Evolutionary conservation across 495 filamentous ascomycete genomes (phyloP), one percentile per base, ranked within the genome.

Genomic region (Hypoxylon lenormandii): DNA sequence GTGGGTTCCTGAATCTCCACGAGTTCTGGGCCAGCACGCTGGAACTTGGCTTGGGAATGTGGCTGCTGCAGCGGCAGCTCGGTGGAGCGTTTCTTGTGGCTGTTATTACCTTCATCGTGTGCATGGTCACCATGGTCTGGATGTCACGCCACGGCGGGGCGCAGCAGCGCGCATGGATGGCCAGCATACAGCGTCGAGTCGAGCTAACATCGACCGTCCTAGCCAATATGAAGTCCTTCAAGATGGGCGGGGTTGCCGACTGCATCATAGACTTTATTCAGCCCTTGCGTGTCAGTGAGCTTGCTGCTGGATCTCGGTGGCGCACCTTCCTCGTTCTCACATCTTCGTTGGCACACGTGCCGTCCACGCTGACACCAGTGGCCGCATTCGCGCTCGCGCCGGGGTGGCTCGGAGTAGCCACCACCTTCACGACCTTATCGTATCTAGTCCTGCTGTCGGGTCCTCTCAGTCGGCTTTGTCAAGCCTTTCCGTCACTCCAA

Each of bases 141-240:
- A 33, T 10, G 10, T 33, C n/a, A n/a, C n/a, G n/a, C n/a, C n/a
- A n/a, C n/a, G n/a, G 30, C 30, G 30, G 30, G 4, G 4, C 30
- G 30, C 10, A 33, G 10, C 36, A 38, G 36, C 3, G 10, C 2
- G 4, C 36, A 3, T 38, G 83, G 84, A 74, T 86, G 21, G 77
- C 81, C 60, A 81, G 80, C 6, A 83, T 85, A 33, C 79, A 86
- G 64, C 78, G 74, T 56, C 83, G 84, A 18, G 84, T 87, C 22
- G 82, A 77, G 12, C 78, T 82, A 5, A 87, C 86, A 0, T 80
- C 81, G 0, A 74, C 79, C 1, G 87, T 88, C 80, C 76, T 89
- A 4, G 77, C 82, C 1, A 82, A 85, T 0, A 88, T 89, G 80
- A 88, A 88, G 63, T 83, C 84, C 18, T 79, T 90, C 52, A 89